These are phyloP conservation scores for Cubamyces sp. DNA, from an alignment of 768 basidiomycete species.

Conservation along the genomic window DNA sequence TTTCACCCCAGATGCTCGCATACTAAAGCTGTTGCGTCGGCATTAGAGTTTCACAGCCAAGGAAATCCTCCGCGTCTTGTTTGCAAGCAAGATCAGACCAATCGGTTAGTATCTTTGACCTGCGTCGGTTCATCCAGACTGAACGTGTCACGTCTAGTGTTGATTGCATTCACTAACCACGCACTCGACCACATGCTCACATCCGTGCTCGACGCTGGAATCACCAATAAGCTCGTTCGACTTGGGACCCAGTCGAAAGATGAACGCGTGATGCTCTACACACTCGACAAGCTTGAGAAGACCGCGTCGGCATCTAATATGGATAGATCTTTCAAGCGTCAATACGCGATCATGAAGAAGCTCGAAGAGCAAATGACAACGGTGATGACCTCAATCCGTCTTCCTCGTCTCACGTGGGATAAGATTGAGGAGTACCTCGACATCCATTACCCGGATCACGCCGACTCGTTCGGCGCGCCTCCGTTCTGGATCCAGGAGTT, in stretches of 20 bases:
- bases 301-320: constrained; percentile 43
- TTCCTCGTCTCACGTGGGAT: constrained; percentile 38
- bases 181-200: constrained; percentile 75
- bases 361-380: constrained; percentile 50
- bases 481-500: constrained; percentile 50
- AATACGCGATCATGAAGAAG: constrained; percentile 35
- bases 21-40: not conserved
- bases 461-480: constrained; percentile 43
- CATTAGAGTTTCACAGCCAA: constrained; percentile 67
- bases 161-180: constrained; percentile 77
- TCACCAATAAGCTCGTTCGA: constrained; percentile 67
- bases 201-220: constrained; percentile 64
- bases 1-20: not conserved
- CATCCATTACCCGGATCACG: constrained; percentile 53
- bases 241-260: constrained; percentile 68
- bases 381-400: constrained; percentile 49
- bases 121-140: not conserved
- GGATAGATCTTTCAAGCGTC: constrained; percentile 38
- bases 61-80: constrained; percentile 69
- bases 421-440: constrained; percentile 48
- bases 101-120: constrained; percentile 1
- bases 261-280: constrained; percentile 62
- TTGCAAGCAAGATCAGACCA: constrained; percentile 48
- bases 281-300: constrained; percentile 60
- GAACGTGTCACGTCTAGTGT: constrained; percentile 23